Percentiles rank a stretch among this genome's conserved stretches.
Conservation (phyloP, 371 early-diverging fungal genomes). For the Globomyces sp. region DNA sequence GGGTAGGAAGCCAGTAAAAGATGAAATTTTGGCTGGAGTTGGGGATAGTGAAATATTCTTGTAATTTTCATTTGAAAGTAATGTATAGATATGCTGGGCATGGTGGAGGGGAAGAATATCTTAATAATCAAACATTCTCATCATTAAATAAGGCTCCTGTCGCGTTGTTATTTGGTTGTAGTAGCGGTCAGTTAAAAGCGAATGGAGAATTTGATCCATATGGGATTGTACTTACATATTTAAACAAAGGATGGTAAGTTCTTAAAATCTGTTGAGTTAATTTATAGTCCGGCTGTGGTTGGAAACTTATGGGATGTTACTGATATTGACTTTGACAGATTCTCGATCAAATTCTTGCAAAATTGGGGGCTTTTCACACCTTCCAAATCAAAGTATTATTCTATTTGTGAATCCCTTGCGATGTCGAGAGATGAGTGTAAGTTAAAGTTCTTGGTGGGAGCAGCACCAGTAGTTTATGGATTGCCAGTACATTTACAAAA, state of each 20-base stretch:
- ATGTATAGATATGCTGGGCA: constrained; percentile 92
- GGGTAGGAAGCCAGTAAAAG: neutral
- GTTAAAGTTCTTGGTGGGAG: constrained; percentile 87
- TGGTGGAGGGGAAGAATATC: constrained; percentile 89
- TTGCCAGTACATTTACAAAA: constrained; percentile 59
- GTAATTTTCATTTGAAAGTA: neutral
- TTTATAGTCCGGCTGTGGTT: constrained; percentile 70
- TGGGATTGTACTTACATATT: constrained; percentile 75
- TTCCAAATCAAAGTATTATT: constrained; percentile 27
- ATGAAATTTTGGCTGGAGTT: neutral
- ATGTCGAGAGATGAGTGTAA: constrained; percentile 71
- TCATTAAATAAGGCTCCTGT: constrained; percentile 67
- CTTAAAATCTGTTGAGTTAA: too few species aligned
- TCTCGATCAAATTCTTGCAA: constrained; percentile 65
- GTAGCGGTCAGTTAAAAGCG: constrained; percentile 70
- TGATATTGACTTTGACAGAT: constrained; percentile 96
- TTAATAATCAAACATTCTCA: constrained; percentile 66
- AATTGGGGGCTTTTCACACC: constrained; percentile 65
- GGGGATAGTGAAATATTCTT: constrained; percentile 12
- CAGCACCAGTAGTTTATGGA: constrained; percentile 96
- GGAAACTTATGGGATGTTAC: constrained; percentile 99
- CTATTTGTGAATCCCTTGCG: constrained; percentile 74
- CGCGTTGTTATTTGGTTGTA: constrained; percentile 87
- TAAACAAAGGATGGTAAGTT: constrained; percentile 61
- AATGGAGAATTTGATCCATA: constrained; percentile 85